A percentile compares a stretch with the other conserved stretches of the same genome.
Conservation (phyloP, 2,329 filamentous ascomycete species). For the Penicillium sp. region DNA sequence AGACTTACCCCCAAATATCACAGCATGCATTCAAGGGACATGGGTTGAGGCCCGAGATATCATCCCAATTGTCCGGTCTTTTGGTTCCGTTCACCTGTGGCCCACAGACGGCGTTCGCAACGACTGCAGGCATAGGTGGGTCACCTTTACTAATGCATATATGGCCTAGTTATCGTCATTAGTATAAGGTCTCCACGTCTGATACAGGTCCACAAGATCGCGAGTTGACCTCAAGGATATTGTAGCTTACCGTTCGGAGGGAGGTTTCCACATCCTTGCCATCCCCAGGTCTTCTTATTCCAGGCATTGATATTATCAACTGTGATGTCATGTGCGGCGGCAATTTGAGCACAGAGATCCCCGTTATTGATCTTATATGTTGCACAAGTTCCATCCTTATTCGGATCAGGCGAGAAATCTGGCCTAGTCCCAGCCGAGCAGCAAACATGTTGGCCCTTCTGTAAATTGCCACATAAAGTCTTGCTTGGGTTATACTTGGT, state of each 20-base stretch:
- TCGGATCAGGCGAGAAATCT: conserved; percentile 31
- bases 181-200: too few relatives aligned
- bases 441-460: conserved; percentile 25
- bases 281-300: conserved; percentile 5
- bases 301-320: background rate
- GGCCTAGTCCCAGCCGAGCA: conserved; percentile 13
- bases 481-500: background rate
- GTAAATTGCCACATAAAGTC: background rate
- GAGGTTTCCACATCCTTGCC: conserved; percentile 2
- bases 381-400: conserved; percentile 23
- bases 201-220: too few relatives aligned
- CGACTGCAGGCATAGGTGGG: background rate
- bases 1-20: conserved; percentile 35
- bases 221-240: too few relatives aligned
- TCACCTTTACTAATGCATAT: conserved; percentile 7
- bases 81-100: conserved; percentile 3
- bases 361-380: background rate
- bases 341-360: background rate
- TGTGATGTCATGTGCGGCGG: background rate
- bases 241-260: too few relatives aligned
- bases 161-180: background rate
- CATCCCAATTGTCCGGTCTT: background rate
- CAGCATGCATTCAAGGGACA: conserved; percentile 47
- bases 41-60: conserved; percentile 42
- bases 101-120: conserved; percentile 6